Percentiles rank a stretch among this genome's conserved stretches.
Evolutionary conservation across 805 yeast species (phyloP).

Genomic region (Metschnikowia cerradonensis): DNA sequence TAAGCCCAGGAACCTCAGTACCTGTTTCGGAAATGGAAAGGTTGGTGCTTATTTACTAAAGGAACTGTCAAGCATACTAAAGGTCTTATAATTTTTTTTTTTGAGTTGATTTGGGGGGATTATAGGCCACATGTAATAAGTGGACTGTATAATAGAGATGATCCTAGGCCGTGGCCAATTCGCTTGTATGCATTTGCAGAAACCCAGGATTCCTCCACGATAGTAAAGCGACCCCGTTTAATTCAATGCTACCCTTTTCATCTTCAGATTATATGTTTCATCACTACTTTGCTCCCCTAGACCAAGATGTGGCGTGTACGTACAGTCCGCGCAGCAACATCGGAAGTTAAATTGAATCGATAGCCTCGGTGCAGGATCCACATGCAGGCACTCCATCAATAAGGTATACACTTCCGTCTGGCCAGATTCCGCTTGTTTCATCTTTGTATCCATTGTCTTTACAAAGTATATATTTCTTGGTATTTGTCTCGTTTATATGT

Average conservation of each 20-base stretch:
- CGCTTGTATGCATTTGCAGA: too few relatives aligned
- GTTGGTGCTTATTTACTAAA: background rate
- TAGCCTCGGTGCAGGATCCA: background rate
- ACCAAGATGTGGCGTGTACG: background rate
- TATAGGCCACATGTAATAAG: background rate
- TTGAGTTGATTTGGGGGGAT: too few relatives aligned
- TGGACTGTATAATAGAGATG: background rate
- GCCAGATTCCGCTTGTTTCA: too few relatives aligned
- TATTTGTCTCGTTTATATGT: too few relatives aligned
- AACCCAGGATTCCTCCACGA: too few relatives aligned
- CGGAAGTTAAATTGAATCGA: background rate
- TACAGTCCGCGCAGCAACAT: conserved; percentile 1
- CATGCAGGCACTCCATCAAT: conserved; percentile 1
- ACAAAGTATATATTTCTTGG: too few relatives aligned
- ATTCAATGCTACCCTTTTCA: too few relatives aligned
- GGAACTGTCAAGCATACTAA: background rate
- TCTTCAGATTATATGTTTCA: background rate
- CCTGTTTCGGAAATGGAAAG: background rate
- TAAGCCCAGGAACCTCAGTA: background rate
- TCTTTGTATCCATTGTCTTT: too few relatives aligned
- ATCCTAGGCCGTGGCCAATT: background rate
- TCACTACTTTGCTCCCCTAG: background rate
- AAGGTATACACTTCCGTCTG: too few relatives aligned
- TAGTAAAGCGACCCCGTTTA: too few relatives aligned
- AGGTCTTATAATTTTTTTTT: too few relatives aligned